A percentile compares a stretch with the other conserved stretches of the same genome.
These are phyloP conservation scores for Papiliotrema fonsecae DNA, from an alignment of 1,284 basidiomycete genomes.

Conservation along the genomic window DNA sequence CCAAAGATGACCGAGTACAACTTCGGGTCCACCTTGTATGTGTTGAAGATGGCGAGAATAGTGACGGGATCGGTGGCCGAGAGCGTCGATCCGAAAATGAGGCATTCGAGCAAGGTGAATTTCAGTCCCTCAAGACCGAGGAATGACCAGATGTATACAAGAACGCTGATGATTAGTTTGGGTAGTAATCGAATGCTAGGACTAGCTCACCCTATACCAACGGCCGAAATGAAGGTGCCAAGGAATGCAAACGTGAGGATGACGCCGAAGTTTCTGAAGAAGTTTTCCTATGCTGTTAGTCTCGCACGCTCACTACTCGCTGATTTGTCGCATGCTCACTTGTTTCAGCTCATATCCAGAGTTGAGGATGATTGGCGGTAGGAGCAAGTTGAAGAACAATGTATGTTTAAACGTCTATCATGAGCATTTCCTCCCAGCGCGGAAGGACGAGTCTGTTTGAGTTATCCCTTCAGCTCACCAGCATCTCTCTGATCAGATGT, in stretches of 20 bases:
- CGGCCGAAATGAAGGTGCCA: constrained; percentile 93
- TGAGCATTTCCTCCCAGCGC: no score
- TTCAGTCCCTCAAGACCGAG: constrained; percentile 78
- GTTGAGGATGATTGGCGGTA: constrained; percentile 97
- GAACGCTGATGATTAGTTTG: constrained; percentile 53
- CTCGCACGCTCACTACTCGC: background rate
- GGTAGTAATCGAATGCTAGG: background rate
- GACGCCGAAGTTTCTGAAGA: constrained; percentile 95
- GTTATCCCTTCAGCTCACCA: constrained; percentile 71
- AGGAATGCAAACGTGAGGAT: constrained; percentile 95
- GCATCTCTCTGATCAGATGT: constrained; percentile 92
- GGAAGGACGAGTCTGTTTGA: no score
- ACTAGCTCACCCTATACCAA: constrained; percentile 77
- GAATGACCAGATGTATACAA: constrained; percentile 92
- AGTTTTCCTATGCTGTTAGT: constrained; percentile 68
- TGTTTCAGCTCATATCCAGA: constrained; percentile 97
- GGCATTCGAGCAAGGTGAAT: constrained; percentile 79
- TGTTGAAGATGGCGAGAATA: constrained; percentile 97
- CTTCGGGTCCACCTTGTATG: constrained; percentile 97
- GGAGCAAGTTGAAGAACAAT: constrained; percentile 93
- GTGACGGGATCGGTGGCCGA: constrained; percentile 98
- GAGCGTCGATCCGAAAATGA: constrained; percentile 93
- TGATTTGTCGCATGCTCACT: constrained; percentile 49
- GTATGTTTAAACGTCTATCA: constrained; percentile 89
- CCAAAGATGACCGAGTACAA: constrained; percentile 98